A percentile compares a stretch with the other conserved stretches of the same genome.
phyloP scores from a whole-genome alignment of 257 asterid genomes.

The Gardenia jasminoides region DNA sequence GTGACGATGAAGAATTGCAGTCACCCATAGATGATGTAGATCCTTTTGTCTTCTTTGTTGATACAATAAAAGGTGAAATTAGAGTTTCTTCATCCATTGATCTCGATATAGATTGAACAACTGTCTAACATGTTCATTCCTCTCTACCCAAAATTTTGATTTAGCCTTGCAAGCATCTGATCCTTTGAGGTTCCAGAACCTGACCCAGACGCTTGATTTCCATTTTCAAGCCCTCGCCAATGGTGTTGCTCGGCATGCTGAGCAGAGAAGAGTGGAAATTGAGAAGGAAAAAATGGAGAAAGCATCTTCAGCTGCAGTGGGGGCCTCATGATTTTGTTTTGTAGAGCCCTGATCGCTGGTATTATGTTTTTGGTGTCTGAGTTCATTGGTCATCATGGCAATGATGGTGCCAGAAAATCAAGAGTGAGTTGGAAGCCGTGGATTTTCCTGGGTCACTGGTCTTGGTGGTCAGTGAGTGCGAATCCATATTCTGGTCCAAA shows the following conservation, averaged over 20 bases:
- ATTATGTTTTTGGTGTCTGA: constrained; percentile 24
- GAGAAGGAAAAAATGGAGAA: constrained; percentile 77
- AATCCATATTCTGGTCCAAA: constrained; percentile 30
- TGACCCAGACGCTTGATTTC: constrained; percentile 76
- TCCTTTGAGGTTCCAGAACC: constrained; percentile 84
- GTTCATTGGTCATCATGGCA: constrained; percentile 39
- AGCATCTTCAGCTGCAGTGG: constrained; percentile 46
- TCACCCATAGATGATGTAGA: constrained; percentile 97
- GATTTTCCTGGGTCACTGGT: constrained; percentile 32
- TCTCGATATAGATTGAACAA: neutral
- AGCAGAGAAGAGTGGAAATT: constrained; percentile 66
- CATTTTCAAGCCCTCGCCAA: constrained; percentile 85
- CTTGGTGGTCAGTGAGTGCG: constrained; percentile 25
- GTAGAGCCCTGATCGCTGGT: constrained; percentile 10
- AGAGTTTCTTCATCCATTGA: neutral
- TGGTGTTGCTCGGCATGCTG: constrained; percentile 97
- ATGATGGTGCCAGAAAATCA: constrained; percentile 36
- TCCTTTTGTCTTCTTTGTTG: constrained; percentile 91
- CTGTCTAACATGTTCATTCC: constrained; percentile 4
- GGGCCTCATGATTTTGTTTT: constrained; percentile 45
- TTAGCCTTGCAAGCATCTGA: constrained; percentile 83
- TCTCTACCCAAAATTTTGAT: constrained; percentile 13
- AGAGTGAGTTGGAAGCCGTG: constrained; percentile 21
- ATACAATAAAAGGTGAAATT: constrained; percentile 64
- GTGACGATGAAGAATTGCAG: constrained; percentile 96